phyloP scores from a whole-genome alignment of 1,284 basidiomycete species.

The Rhodofomes roseus region DNA sequence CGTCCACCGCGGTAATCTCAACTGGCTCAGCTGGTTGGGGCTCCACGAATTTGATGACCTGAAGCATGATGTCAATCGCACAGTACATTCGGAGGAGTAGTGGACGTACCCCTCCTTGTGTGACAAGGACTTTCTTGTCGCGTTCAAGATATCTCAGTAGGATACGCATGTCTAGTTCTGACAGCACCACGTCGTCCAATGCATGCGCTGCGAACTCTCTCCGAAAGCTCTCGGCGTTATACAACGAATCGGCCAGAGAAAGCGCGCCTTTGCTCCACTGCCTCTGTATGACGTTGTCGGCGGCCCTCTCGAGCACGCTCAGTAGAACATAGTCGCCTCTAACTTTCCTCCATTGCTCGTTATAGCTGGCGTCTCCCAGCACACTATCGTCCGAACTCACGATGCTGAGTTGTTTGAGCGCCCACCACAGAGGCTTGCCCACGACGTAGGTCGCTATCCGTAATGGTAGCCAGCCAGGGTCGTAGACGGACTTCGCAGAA shows the following conservation, averaged over 20 bases:
- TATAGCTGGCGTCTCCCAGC: constrained; percentile 45
- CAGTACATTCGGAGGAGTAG: not conserved
- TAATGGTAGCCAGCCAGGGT: constrained; percentile 63
- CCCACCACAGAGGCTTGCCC: constrained; percentile 84
- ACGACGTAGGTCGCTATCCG: constrained; percentile 70
- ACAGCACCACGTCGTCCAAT: constrained; percentile 38
- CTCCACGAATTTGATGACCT: constrained; percentile 77
- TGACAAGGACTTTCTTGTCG: constrained; percentile 62
- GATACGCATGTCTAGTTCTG: constrained; percentile 65
- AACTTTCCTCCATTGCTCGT: constrained; percentile 58
- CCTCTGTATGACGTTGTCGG: constrained; percentile 52
- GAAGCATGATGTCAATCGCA: not conserved
- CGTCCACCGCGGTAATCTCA: constrained; percentile 68
- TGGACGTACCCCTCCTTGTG: constrained; percentile 59
- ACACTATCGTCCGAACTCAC: constrained; percentile 54
- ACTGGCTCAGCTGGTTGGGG: constrained; percentile 30
- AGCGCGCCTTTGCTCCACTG: constrained; percentile 45
- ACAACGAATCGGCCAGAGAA: constrained; percentile 61
- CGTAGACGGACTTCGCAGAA: constrained; percentile 60
- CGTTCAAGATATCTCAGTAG: constrained; percentile 77
- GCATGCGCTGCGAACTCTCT: constrained; percentile 50
- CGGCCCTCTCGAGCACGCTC: constrained; percentile 60
- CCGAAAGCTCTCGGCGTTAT: constrained; percentile 60
- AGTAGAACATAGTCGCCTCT: constrained; percentile 78
- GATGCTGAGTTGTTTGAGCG: constrained; percentile 73